Evolutionary conservation across 345 rosid species (phyloP).

Genomic region (Rhodamnia argentea): DNA sequence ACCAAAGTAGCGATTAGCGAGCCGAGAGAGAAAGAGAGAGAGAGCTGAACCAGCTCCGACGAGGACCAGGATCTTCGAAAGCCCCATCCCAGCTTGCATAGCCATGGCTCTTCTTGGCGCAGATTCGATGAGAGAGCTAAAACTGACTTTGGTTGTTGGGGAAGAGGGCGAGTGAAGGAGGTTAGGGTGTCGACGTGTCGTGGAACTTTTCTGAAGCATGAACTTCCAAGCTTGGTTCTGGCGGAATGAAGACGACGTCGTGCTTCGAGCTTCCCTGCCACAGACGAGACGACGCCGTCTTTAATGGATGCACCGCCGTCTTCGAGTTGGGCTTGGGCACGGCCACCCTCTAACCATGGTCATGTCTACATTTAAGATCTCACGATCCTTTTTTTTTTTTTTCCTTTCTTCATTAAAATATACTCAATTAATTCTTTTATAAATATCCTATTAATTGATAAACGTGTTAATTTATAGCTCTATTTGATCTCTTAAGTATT

Average conservation of each 20-base stretch:
- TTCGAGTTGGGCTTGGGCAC: background rate
- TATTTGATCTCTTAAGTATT: background rate
- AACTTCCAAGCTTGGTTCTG: background rate
- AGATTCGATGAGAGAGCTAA: background rate
- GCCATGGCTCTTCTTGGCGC: constrained; percentile 34
- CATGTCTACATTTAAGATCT: background rate
- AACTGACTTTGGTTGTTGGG: background rate
- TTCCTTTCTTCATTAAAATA: background rate
- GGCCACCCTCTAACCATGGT: background rate
- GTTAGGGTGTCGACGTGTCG: background rate
- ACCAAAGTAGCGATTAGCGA: background rate
- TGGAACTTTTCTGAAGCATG: background rate
- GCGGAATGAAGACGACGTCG: background rate
- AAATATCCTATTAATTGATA: background rate
- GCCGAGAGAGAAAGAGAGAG: background rate
- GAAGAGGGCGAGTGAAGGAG: too few relatives aligned
- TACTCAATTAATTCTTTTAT: background rate
- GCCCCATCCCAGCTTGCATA: constrained; percentile 66
- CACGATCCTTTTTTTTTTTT: background rate
- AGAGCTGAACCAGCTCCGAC: constrained; percentile 64
- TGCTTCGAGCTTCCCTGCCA: background rate
- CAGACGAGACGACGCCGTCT: background rate
- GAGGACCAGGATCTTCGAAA: constrained; percentile 57
- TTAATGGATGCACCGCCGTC: background rate
- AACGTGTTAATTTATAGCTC: background rate